Evolutionary conservation across 805 yeast species (phyloP), one percentile per base, ranked within the genome.

Genomic region (Wickerhamiella lipophila): DNA sequence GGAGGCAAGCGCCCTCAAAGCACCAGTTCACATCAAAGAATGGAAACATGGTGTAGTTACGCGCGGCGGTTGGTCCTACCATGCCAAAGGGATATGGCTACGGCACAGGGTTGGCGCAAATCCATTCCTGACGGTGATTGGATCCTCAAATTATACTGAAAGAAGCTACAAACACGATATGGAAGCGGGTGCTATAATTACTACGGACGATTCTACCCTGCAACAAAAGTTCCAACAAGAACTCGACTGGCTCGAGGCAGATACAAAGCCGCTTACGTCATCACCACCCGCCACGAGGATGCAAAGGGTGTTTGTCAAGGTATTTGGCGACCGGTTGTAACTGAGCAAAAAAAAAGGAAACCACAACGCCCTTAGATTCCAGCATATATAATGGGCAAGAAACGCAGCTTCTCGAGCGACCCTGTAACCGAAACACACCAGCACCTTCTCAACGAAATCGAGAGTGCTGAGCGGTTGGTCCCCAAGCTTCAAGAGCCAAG

Each of bases 51-150:
- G 98, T 1, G 68, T 78, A 2, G 95, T 86, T 2, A 85, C 86
- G 60, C 75, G 82, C 6, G 74, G 70, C 25, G 98, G 98, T 1
- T 89, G 98, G 97, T 84, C 96, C 0, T 92, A 92, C 63, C 98
- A 92, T 61, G 97, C 98, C 12, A 92, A 92, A 61, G 98, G 98
- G 1, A 67, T 89, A 3, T 92, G 97, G 97, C 66, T 84, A 0
- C 30, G 25, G 3, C 16, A 12, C 7, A 70, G 66, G 1, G 81
- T 77, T 42, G 53, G 56, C 0, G 59, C 61, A n/a, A 36, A 36
- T 39, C 23, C 29, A 3, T 72, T 81, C 16, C 66, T 85, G 11
- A 84, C 96, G 0, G 77, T 88, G 6, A 73, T 92, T 45, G 98
- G 98, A 0, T 84, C 95, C 0, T 86, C 96, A 0, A 92, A 92